These are phyloP conservation scores for Hypoxylon rubiginosum DNA, from an alignment of 2,329 filamentous ascomycete genomes.

Conservation along the genomic window DNA sequence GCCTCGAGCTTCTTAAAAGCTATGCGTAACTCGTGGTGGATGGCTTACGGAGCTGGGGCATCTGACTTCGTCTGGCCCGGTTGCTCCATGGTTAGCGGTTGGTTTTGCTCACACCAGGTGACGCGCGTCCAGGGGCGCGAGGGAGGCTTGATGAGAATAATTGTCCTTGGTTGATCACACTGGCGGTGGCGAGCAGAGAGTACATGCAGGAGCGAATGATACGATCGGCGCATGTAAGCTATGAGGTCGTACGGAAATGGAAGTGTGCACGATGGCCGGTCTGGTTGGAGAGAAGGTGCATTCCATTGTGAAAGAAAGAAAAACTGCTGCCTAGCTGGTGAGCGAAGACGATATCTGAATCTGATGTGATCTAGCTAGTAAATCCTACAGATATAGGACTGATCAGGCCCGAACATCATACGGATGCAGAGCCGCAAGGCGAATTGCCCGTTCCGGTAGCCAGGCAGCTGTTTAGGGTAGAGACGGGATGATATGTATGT, in stretches of 20 bases:
- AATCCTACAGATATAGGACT: background rate
- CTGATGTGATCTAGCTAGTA: background rate
- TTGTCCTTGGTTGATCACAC: background rate
- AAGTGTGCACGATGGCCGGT: background rate
- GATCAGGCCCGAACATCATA: background rate
- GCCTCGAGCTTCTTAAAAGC: background rate
- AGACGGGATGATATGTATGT: background rate
- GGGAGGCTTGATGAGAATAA: background rate
- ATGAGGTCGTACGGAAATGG: too few relatives aligned
- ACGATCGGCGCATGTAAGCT: too few relatives aligned
- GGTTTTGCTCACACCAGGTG: background rate
- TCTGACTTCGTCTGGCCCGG: background rate
- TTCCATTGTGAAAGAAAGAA: background rate
- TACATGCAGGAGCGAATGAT: too few relatives aligned
- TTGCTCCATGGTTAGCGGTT: background rate
- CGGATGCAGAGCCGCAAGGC: background rate
- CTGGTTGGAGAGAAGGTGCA: background rate
- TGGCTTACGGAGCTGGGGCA: background rate
- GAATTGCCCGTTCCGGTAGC: conserved; percentile 6
- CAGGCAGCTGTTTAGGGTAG: background rate
- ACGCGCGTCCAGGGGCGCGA: background rate
- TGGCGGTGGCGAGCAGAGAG: too few relatives aligned
- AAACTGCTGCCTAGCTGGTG: background rate
- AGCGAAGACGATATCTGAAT: background rate
- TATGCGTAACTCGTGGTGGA: background rate